These are phyloP conservation scores for Speleostelium caveatum DNA, from an alignment of 78 protist genomes.

Conservation along the genomic window DNA sequence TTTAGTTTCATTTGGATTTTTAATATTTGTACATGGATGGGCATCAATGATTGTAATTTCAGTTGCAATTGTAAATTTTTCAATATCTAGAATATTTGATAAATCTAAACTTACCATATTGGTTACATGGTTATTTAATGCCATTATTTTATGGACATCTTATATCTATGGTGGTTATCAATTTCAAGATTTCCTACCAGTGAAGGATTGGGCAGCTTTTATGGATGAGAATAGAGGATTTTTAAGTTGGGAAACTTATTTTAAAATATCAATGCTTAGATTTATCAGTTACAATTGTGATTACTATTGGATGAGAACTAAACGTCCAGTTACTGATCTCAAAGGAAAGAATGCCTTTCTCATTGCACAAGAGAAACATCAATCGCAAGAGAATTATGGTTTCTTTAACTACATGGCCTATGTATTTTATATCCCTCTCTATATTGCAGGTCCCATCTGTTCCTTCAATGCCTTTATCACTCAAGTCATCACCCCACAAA, in stretches of 20 bases:
- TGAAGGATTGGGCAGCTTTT: background rate
- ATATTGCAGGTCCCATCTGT: conserved; percentile 83
- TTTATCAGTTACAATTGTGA: conserved; percentile 79
- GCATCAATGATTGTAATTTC: conserved; percentile 32
- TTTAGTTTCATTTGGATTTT: conserved; percentile 58
- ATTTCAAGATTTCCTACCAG: background rate
- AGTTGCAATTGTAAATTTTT: conserved; percentile 53
- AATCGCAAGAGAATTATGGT: conserved; percentile 60
- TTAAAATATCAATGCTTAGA: conserved; percentile 70
- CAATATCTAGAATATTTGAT: conserved; percentile 41
- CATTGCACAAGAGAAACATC: conserved; percentile 39
- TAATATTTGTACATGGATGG: conserved; percentile 73
- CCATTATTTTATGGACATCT: conserved; percentile 49
- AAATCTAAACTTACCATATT: conserved; percentile 16
- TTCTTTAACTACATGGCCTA: conserved; percentile 68
- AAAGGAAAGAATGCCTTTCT: conserved; percentile 53
- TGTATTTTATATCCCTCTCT: conserved; percentile 78
- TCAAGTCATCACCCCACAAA: conserved; percentile 70
- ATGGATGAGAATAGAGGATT: conserved; percentile 30
- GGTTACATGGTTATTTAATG: conserved; percentile 59
- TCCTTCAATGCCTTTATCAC: conserved; percentile 79
- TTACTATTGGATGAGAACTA: conserved; percentile 62
- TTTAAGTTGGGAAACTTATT: conserved; percentile 78
- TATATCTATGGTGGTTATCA: conserved; percentile 28
- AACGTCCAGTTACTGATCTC: conserved; percentile 35